Evolutionary conservation across 768 basidiomycete genomes (phyloP).

Genomic region (Kwoniella heveanensis): DNA sequence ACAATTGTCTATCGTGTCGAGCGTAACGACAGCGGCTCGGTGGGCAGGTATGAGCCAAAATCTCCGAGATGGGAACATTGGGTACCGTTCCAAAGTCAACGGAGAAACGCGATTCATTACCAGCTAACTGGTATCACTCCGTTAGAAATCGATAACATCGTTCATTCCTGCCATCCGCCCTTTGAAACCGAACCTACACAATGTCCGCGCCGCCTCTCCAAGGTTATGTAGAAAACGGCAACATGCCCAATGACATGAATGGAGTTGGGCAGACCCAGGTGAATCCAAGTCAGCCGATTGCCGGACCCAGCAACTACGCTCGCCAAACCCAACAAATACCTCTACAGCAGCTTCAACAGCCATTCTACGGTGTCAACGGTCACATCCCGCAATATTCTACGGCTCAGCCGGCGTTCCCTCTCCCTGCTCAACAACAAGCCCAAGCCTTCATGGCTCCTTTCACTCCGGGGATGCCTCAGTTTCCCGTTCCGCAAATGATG

Average conservation of each 20-base stretch:
- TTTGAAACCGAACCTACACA: background rate
- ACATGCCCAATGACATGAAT: background rate
- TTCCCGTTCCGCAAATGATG: constrained; percentile 3
- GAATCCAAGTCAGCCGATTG: constrained; percentile 10
- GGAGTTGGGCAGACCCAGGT: background rate
- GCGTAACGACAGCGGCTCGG: too few relatives aligned
- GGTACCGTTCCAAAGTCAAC: too few relatives aligned
- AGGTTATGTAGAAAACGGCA: constrained; percentile 8
- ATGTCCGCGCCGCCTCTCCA: constrained; percentile 19
- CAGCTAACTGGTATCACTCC: too few relatives aligned
- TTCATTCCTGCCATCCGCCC: too few relatives aligned
- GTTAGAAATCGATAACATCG: too few relatives aligned
- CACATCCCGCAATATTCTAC: constrained; percentile 6
- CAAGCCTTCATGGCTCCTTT: constrained; percentile 7
- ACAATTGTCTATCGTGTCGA: too few relatives aligned
- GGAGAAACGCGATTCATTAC: too few relatives aligned
- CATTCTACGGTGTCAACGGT: constrained; percentile 11
- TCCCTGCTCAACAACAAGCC: constrained; percentile 11
- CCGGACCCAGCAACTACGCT: constrained; percentile 23
- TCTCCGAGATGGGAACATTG: too few relatives aligned
- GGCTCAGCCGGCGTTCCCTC: background rate
- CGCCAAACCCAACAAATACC: constrained; percentile 5
- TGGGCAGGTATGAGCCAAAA: too few relatives aligned
- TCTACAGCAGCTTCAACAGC: constrained; percentile 6
- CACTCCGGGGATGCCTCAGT: constrained; percentile 4